Conservation (phyloP, 108 stramenopile species). For the Pseudonitzschia pungens region DNA sequence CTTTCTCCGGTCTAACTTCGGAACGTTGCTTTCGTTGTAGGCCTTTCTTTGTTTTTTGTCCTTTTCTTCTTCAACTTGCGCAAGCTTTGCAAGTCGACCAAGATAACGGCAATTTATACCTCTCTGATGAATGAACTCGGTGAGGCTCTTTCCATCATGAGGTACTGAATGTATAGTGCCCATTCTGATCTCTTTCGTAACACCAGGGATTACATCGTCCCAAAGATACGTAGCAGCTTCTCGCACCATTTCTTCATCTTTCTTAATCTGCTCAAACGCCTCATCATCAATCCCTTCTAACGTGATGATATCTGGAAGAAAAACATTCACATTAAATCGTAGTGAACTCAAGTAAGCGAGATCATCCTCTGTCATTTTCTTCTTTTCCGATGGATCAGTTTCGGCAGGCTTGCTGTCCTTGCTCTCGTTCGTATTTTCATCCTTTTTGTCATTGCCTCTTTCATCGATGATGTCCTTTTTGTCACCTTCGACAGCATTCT, state of each 20-base stretch:
- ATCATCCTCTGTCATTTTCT: conserved; percentile 62
- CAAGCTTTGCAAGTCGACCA: conserved; percentile 83
- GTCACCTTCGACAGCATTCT: conserved; percentile 14
- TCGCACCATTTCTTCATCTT: conserved; percentile 85
- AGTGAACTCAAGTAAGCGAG: conserved; percentile 65
- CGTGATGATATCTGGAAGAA: conserved; percentile 73
- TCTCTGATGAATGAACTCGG: conserved; percentile 81
- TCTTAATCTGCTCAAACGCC: conserved; percentile 54
- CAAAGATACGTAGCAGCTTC: conserved; percentile 77
- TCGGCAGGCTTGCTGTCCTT: conserved; percentile 30
- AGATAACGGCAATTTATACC: conserved; percentile 97
- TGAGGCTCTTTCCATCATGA: conserved; percentile 79
- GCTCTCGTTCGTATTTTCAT: conserved; percentile 18
- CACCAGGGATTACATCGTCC: conserved; percentile 78
- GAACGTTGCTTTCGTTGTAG: conserved; percentile 36
- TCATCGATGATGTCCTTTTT: conserved; percentile 14
- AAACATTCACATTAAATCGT: conserved; percentile 88
- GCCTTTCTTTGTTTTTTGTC: conserved; percentile 50
- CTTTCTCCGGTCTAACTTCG: conserved; percentile 44
- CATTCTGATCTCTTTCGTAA: conserved; percentile 68
- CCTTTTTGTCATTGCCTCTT: conserved; percentile 15
- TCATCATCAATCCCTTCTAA: conserved; percentile 60
- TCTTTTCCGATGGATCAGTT: conserved; percentile 26
- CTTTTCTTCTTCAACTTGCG: conserved; percentile 76
- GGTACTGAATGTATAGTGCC: conserved; percentile 56